These are phyloP conservation scores for Cryptococcus amylolentus DNA, from an alignment of 1,284 basidiomycete genomes.

Conservation along the genomic window DNA sequence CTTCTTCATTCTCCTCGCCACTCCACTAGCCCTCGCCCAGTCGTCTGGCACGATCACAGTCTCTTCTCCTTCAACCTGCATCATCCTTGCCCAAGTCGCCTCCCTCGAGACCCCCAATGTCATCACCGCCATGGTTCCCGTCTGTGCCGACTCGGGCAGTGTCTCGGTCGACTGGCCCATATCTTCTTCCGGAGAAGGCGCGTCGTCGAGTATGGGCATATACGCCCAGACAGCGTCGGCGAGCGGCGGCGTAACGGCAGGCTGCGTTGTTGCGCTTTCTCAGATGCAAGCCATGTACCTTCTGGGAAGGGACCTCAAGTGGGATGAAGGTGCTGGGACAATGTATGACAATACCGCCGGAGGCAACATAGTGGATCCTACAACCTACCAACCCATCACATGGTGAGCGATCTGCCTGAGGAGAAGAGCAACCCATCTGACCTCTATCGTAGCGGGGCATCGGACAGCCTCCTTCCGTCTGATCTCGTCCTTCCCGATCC, in stretches of 20 bases:
- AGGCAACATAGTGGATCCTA: constrained; percentile 22
- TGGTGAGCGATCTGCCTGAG: constrained; percentile 17
- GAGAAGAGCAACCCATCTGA: background rate
- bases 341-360: constrained; percentile 23
- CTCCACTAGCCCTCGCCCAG: constrained; percentile 12
- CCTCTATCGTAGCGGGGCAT: constrained; percentile 7
- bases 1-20: constrained; percentile 1
- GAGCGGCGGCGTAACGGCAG: constrained; percentile 6
- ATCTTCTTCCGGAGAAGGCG: constrained; percentile 18
- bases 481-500: constrained; percentile 26
- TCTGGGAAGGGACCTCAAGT: constrained; percentile 25
- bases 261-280: constrained; percentile 25
- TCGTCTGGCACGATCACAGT: constrained; percentile 18
- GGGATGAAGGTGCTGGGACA: constrained; percentile 13
- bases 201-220: constrained; percentile 24
- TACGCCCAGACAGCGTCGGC: constrained; percentile 17
- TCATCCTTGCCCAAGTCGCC: constrained; percentile 26
- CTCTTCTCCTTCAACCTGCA: constrained; percentile 16
- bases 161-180: constrained; percentile 19
- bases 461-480: constrained; percentile 15
- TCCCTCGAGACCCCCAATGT: constrained; percentile 16
- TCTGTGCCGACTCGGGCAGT: constrained; percentile 13
- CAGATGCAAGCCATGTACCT: constrained; percentile 36
- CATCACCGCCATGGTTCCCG: constrained; percentile 19
- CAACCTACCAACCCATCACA: constrained; percentile 12